A percentile compares a stretch with the other conserved stretches of the same genome.
Evolutionary conservation across 2,329 filamentous ascomycete genomes (phyloP).

Genomic region (Ophiocordyceps polyrhachis-furcata): DNA sequence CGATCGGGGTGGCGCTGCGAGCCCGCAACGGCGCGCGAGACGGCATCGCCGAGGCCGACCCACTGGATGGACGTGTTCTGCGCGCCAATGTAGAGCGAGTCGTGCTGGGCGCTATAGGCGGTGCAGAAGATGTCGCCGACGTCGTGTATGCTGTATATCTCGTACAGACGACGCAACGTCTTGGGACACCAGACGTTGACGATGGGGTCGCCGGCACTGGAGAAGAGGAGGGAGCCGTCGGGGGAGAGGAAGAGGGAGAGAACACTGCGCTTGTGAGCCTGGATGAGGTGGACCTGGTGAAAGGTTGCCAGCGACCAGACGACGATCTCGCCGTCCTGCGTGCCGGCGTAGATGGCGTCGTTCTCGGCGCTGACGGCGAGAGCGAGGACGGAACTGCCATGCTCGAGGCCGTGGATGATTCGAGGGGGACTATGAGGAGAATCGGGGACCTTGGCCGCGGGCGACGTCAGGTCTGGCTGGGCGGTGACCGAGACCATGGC

Average conservation of each 20-base stretch:
- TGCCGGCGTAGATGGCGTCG: constrained; percentile 74
- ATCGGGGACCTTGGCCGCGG: constrained; percentile 4
- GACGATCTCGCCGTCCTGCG: constrained; percentile 82
- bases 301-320: constrained; percentile 84
- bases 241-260: constrained; percentile 67
- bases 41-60: constrained; percentile 54
- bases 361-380: constrained; percentile 63
- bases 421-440: constrained; percentile 26
- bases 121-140: constrained; percentile 92
- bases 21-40: constrained; percentile 37
- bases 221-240: constrained; percentile 63
- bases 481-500: constrained; percentile 4
- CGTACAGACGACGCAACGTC: constrained; percentile 60
- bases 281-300: constrained; percentile 57
- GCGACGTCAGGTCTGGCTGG: constrained; percentile 3
- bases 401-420: constrained; percentile 55
- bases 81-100: constrained; percentile 77
- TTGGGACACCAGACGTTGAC: constrained; percentile 84
- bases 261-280: constrained; percentile 83
- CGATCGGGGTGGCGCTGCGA: constrained; percentile 54
- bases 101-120: constrained; percentile 61
- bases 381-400: constrained; percentile 63
- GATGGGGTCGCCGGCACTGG: constrained; percentile 80
- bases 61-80: constrained; percentile 95
- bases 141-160: constrained; percentile 85